These are phyloP conservation scores for Diddensiella transvaalensis DNA, from an alignment of 805 yeast genomes.

Conservation along the genomic window DNA sequence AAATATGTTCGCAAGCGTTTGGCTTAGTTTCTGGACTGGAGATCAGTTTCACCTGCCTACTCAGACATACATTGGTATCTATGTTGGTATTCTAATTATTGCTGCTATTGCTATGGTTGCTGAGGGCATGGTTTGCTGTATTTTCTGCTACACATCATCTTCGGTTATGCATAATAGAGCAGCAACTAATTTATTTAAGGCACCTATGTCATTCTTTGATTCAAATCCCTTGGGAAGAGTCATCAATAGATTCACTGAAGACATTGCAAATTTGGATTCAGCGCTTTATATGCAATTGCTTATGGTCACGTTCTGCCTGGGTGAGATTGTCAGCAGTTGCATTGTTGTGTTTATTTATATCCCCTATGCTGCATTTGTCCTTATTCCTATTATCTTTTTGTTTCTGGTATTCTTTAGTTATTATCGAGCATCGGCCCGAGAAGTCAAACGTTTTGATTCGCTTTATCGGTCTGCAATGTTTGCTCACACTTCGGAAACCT, in stretches of 20 bases:
- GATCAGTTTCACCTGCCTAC: constrained; percentile 43
- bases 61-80: constrained; percentile 58
- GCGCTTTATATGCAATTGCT: constrained; percentile 51
- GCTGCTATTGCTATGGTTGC: constrained; percentile 36
- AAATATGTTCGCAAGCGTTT: constrained; percentile 58
- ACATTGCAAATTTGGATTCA: constrained; percentile 69
- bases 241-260: constrained; percentile 75
- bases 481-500: constrained; percentile 63
- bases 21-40: constrained; percentile 71
- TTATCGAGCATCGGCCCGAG: constrained; percentile 69
- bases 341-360: constrained; percentile 58
- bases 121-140: constrained; percentile 39
- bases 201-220: constrained; percentile 76
- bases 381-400: constrained; percentile 49
- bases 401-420: constrained; percentile 45
- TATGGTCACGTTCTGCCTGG: constrained; percentile 48
- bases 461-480: constrained; percentile 64
- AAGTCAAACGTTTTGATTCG: constrained; percentile 70
- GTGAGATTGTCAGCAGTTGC: constrained; percentile 52
- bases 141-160: constrained; percentile 50
- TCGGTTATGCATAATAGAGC: constrained; percentile 55
- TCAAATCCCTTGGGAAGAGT: constrained; percentile 79
- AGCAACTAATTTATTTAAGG: constrained; percentile 50
- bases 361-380: constrained; percentile 62
- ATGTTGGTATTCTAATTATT: constrained; percentile 44